Conservation (phyloP, 1,284 basidiomycete species). For the Puccinia coronata region DNA sequence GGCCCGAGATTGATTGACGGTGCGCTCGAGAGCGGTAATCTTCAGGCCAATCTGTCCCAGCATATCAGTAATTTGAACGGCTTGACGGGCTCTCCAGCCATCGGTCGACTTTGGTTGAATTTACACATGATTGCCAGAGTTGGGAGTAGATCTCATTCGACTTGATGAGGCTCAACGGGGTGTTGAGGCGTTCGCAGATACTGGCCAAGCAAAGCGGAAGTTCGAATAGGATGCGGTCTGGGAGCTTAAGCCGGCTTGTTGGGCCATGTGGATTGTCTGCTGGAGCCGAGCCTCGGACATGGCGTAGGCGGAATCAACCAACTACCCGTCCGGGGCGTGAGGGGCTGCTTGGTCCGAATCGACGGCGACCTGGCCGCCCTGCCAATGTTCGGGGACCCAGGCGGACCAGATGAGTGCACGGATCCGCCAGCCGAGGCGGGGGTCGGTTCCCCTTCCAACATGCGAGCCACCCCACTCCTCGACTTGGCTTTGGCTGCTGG, state of each 20-base stretch:
- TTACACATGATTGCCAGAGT: constrained; percentile 28
- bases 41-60: constrained; percentile 29
- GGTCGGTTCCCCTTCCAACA: constrained; percentile 54
- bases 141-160: constrained; percentile 35
- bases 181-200: constrained; percentile 54
- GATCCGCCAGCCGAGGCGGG: constrained; percentile 52
- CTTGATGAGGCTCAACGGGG: constrained; percentile 15
- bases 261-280: constrained; percentile 51
- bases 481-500: constrained; percentile 40
- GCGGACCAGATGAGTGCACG: constrained; percentile 54
- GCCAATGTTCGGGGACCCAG: constrained; percentile 54
- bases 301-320: constrained; percentile 53
- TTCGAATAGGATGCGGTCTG: constrained; percentile 53
- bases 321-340: constrained; percentile 21
- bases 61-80: constrained; percentile 12
- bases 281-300: constrained; percentile 54
- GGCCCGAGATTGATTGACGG: constrained; percentile 1
- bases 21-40: constrained; percentile 14
- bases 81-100: constrained; percentile 34
- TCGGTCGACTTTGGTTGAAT: not conserved
- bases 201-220: constrained; percentile 54
- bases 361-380: constrained; percentile 42
- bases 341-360: not conserved
- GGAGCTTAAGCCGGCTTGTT: constrained; percentile 35
- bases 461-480: constrained; percentile 54